Evolutionary conservation across 2,329 filamentous ascomycete genomes (phyloP), one percentile per base, ranked within the genome.

Genomic region (Aspergillus oerlinghausenensis): DNA sequence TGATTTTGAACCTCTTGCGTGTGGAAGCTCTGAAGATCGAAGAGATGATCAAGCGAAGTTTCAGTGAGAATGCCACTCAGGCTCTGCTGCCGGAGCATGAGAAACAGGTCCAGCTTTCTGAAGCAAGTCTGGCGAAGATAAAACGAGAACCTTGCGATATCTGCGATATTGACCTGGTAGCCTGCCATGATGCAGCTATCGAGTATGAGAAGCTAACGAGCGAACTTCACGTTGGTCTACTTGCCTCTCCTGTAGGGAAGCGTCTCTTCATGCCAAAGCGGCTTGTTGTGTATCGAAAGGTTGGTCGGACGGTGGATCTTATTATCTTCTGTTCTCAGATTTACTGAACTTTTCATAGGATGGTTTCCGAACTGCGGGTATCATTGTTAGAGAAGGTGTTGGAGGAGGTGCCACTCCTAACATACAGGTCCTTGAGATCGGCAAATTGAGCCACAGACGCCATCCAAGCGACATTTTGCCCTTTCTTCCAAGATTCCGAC

Each of bases 31-130:
- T 99, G 63, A 97, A 97, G 78, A 97, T 99, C 65, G 94, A 99
- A 73, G 94, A 99, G 75, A 99, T 99, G 94, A 99, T 99, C 79
- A 99, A 99, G 82, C 88, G 94, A 63, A 97, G 92, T 73, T 99
- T 99, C 80, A 97, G 93, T 52, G 94, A 99, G 73, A 94, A 99
- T 74, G 93, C 93, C 25, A 97, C 93, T 0, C 94, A 99, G 70
- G 92, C 95, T 60, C 77, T 97, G 11, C 80, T 97, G 1, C 94
- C 94, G 0, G 92, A 97, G 73, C 93, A 97, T 66, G 92, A 99
- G 75, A 96, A 96, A 74, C 89, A 92, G 56, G 91, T 99, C 59
- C 92, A 93, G 71, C 65, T 96, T 2, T 95, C 92, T 0, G 92
- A 99, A 72, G 92, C 90, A 3, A 93, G 95, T 75, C 77, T 99